phyloP scores from a whole-genome alignment of 2,329 filamentous ascomycete genomes.

The Penicillium fuscoglaucum region DNA sequence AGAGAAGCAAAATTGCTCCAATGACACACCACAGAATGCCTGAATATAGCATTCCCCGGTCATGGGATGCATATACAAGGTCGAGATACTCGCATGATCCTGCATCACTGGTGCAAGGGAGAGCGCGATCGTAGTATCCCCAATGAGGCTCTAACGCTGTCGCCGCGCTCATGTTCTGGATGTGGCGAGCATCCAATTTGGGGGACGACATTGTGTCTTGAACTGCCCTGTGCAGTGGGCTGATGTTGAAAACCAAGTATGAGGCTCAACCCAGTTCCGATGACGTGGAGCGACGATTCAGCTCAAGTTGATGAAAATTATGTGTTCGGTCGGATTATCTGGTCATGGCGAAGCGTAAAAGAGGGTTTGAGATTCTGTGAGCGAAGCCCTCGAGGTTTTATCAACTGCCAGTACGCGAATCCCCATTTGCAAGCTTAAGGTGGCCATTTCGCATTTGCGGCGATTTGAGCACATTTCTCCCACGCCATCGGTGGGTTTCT shows the following conservation, averaged over 20 bases:
- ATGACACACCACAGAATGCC: constrained; percentile 60
- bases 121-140: constrained; percentile 56
- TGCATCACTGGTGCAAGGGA: constrained; percentile 59
- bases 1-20: constrained; percentile 49
- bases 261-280: neutral
- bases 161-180: constrained; percentile 48
- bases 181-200: constrained; percentile 37
- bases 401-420: neutral
- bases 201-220: constrained; percentile 13
- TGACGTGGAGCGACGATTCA: neutral
- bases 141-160: constrained; percentile 52
- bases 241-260: neutral
- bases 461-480: constrained; percentile 23
- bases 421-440: neutral
- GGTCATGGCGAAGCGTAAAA: neutral
- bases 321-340: neutral
- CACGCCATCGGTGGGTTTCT: constrained; percentile 9
- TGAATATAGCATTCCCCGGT: constrained; percentile 56
- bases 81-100: constrained; percentile 62
- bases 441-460: constrained; percentile 12
- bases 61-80: constrained; percentile 56
- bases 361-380: neutral
- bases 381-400: neutral
- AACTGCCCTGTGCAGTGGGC: neutral
- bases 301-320: neutral